Base-by-base conservation (phyloP, 2,329 filamentous ascomycete genomes). In the Aureobasidium sp. region DNA sequence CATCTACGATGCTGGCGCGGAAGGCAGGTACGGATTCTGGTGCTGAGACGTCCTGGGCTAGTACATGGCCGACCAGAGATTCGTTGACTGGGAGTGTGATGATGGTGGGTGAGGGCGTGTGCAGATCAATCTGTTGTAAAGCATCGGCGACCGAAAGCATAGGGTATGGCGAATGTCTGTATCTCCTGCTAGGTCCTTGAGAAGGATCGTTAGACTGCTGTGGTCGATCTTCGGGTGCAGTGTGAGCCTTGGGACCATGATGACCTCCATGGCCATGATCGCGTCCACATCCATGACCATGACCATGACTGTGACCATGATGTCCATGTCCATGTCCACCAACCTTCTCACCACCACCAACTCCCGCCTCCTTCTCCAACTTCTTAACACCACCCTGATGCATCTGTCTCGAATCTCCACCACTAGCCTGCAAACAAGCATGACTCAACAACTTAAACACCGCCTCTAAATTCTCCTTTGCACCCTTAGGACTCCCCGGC, bases 1-100 rank as follows among this genome's bases (percentile, higher is more conserved):
- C 94, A 73, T 99, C 94, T 0, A 99, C 94, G 44, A 97, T 97
- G 71, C 93, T 97, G 20, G 94, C 94, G 63, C 91, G 82, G 76
- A 96, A 99, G 0, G 93, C 94, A 0, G 94, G 94, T 0, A 99
- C 94, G 8, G 88, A 85, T 72, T 97, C 93, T 4, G 77, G 77
- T 0, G 94, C 91, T 42, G 80, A 83, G 27, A 99, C 87, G 67
- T 96, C 88, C 71, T 91, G 86, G 0, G 93, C 91, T 1, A 99
- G 78, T 0, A 97, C 87, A 9, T 83, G 84, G 8, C 91, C 91
- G 1, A 93, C 83, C 0, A 97, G 77, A 1, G 76, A 75, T 37
- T 82, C 79, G 64, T 88, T 78, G 4, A 96, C 87, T 7, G 84
- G 81, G 1, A 79, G 76, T 52, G 79, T 83, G 34, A 85, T 72